Evolutionary conservation across 228 moss, liverwort and hornwort genomes (phyloP).

Genomic region (Sphagnum magellanicum): DNA sequence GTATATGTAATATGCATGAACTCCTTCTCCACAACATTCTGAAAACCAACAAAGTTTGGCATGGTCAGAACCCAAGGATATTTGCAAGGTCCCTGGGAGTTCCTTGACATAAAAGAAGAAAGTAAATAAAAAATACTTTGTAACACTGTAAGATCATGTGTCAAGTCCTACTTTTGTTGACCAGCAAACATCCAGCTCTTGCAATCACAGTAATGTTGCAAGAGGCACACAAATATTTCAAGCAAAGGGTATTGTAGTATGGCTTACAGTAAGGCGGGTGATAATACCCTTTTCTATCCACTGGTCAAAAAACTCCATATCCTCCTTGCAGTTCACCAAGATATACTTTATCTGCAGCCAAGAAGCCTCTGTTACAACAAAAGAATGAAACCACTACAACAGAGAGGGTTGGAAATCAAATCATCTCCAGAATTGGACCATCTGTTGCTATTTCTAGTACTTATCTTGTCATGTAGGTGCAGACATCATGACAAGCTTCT

Average conservation of each 20-base stretch:
- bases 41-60: background rate
- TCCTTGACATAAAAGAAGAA: background rate
- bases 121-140: background rate
- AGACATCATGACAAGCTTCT: too few species aligned
- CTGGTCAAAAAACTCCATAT: slow-evolving; percentile 89
- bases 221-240: too few species aligned
- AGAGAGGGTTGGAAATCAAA: background rate
- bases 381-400: background rate
- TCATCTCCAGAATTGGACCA: background rate
- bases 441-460: too few species aligned
- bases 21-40: slow-evolving; percentile 88
- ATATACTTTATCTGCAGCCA: slow-evolving; percentile 61
- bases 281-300: slow-evolving; percentile 95
- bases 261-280: slow-evolving; percentile 67
- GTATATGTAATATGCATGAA: slow-evolving; percentile 87
- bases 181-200: too few species aligned
- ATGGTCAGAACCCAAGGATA: background rate
- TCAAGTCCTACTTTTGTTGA: too few species aligned
- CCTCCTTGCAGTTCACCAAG: slow-evolving; percentile 86
- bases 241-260: background rate
- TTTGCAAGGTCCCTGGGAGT: background rate
- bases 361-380: background rate
- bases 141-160: background rate
- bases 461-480: too few species aligned
- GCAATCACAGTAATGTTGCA: too few species aligned